These are phyloP conservation scores for Tulasnella sp. DNA, from an alignment of 768 basidiomycete species.

Conservation along the genomic window DNA sequence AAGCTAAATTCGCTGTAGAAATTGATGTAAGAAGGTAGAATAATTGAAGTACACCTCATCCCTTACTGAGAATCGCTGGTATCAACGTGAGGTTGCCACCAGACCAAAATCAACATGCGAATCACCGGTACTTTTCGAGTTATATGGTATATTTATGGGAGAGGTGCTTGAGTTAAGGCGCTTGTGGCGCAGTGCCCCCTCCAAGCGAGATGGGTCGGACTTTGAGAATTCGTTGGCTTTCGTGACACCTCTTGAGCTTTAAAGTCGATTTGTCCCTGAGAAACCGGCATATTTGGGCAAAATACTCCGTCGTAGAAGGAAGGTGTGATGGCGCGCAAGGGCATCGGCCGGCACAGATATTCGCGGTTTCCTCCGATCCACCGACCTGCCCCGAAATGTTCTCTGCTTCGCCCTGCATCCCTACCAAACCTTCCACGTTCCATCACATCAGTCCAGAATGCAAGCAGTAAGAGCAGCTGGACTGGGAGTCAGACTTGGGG, in stretches of 20 bases:
- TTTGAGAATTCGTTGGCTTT: not conserved
- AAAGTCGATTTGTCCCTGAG: not conserved
- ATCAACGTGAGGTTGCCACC: too few species aligned
- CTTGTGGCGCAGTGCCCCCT: too few species aligned
- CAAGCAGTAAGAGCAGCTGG: not conserved
- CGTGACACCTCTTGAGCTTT: not conserved
- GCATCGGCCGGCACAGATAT: not conserved
- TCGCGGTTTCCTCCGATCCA: not conserved
- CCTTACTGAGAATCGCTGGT: too few species aligned
- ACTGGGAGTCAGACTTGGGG: not conserved
- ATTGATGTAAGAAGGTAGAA: too few species aligned
- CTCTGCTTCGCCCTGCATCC: not conserved
- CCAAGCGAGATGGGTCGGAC: not conserved
- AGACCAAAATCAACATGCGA: too few species aligned
- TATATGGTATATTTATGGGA: too few species aligned
- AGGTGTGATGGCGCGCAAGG: not conserved
- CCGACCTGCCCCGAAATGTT: not conserved
- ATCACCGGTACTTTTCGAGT: too few species aligned
- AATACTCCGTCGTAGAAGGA: not conserved
- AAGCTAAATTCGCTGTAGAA: too few species aligned
- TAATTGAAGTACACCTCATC: too few species aligned
- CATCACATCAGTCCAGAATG: not conserved
- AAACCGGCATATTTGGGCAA: not conserved
- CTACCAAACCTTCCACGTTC: not conserved
- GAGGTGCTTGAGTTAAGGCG: too few species aligned